A percentile compares a stretch with the other conserved stretches of the same genome.
phyloP scores from a whole-genome alignment of 192 early-diverging fungal genomes.

The Podila horticola region DNA sequence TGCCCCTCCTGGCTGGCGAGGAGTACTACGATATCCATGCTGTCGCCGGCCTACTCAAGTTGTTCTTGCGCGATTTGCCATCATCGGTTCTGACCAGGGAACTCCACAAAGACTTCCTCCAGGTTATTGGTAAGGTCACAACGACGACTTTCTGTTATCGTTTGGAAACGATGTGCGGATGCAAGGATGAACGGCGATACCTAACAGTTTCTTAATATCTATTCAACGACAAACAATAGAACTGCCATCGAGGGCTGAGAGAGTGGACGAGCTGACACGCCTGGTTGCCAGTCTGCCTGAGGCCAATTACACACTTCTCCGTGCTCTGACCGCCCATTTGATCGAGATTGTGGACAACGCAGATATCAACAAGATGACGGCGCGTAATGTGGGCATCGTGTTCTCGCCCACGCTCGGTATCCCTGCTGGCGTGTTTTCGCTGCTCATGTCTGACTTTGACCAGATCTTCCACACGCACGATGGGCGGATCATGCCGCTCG shows the following conservation, averaged over 20 bases:
- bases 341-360: constrained; percentile 87
- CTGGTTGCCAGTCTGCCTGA: constrained; percentile 83
- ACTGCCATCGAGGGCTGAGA: constrained; percentile 79
- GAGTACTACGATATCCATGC: constrained; percentile 93
- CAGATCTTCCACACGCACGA: constrained; percentile 84
- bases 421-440: constrained; percentile 91
- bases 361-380: constrained; percentile 93
- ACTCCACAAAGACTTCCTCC: constrained; percentile 85
- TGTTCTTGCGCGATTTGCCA: constrained; percentile 91
- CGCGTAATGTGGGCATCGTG: constrained; percentile 95
- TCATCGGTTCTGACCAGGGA: constrained; percentile 89
- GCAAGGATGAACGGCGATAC: too few relatives aligned
- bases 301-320: constrained; percentile 90
- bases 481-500: constrained; percentile 58
- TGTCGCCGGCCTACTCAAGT: constrained; percentile 90
- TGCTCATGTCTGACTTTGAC: constrained; percentile 92
- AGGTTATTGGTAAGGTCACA: constrained; percentile 71
- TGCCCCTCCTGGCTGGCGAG: constrained; percentile 68
- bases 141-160: neutral
- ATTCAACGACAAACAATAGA: constrained; percentile 57
- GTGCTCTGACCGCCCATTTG: constrained; percentile 89
- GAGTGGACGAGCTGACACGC: constrained; percentile 83
- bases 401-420: constrained; percentile 96
- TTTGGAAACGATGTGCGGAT: neutral
- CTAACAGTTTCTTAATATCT: neutral